phyloP scores from a whole-genome alignment of 1,139 yeast genomes.

The Taiozyma sp. region DNA sequence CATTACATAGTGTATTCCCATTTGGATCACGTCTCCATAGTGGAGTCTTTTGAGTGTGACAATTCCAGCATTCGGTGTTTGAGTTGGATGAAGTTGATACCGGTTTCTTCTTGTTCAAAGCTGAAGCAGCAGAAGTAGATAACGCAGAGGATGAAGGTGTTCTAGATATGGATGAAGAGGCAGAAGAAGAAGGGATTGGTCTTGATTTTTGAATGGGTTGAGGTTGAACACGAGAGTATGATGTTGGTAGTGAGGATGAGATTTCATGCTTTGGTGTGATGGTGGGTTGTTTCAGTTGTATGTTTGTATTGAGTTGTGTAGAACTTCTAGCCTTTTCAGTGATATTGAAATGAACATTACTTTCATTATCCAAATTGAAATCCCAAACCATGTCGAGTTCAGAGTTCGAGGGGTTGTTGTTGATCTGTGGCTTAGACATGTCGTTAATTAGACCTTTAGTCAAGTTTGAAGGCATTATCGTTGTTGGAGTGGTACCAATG shows the following conservation, averaged over 20 bases:
- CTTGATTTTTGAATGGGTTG: conserved; percentile 12
- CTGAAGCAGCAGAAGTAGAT: conserved; percentile 16
- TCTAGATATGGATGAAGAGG: conserved; percentile 5
- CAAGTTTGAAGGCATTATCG: conserved; percentile 15
- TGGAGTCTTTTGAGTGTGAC: conserved; percentile 92
- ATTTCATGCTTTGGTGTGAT: background rate
- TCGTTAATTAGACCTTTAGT: conserved; percentile 16
- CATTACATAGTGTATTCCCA: conserved; percentile 92
- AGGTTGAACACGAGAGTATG: background rate
- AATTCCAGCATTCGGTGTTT: conserved; percentile 61
- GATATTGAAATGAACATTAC: conserved; percentile 8
- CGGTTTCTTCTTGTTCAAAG: conserved; percentile 18
- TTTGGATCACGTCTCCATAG: conserved; percentile 93
- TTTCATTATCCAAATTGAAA: conserved; percentile 10
- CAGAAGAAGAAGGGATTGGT: conserved; percentile 5
- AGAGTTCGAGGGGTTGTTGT: conserved; percentile 3
- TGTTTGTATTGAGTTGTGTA: conserved; percentile 2
- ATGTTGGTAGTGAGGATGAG: background rate
- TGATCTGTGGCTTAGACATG: background rate
- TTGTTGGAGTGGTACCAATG: background rate
- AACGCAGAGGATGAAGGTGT: conserved; percentile 10
- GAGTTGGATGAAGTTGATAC: conserved; percentile 9
- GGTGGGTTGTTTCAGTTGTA: conserved; percentile 3
- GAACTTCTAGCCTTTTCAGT: conserved; percentile 9
- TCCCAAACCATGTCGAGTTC: conserved; percentile 17